Evolutionary conservation across 2,329 filamentous ascomycete genomes (phyloP).

Genomic region (Rhinocladiella mackenziei): DNA sequence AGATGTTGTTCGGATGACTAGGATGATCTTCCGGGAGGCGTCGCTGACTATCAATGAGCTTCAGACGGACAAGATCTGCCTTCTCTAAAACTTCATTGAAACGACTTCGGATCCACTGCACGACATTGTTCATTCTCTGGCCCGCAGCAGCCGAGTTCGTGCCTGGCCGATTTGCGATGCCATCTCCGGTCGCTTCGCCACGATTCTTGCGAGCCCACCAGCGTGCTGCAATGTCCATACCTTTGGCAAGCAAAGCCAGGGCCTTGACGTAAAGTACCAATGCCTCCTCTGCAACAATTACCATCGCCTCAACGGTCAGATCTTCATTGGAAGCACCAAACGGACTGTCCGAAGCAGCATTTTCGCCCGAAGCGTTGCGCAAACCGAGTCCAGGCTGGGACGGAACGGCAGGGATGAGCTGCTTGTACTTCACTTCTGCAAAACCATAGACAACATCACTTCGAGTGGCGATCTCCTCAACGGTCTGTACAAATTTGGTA

Average conservation of each 20-base stretch:
- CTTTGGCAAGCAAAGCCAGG: conserved; percentile 80
- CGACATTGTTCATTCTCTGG: conserved; percentile 80
- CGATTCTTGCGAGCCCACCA: conserved; percentile 84
- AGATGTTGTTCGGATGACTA: conserved; percentile 76
- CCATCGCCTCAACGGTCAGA: conserved; percentile 78
- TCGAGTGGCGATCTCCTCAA: conserved; percentile 87
- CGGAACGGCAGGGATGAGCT: conserved; percentile 84
- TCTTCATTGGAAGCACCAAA: conserved; percentile 56
- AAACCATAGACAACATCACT: conserved; percentile 97
- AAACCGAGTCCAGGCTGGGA: conserved; percentile 48
- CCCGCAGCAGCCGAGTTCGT: conserved; percentile 52
- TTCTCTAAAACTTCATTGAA: conserved; percentile 99
- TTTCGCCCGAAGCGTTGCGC: conserved; percentile 30
- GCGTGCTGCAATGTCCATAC: conserved; percentile 87
- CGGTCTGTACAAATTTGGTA: conserved; percentile 67
- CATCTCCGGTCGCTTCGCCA: conserved; percentile 53
- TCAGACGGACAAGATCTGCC: conserved; percentile 86
- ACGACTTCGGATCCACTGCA: conserved; percentile 88
- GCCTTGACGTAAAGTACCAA: conserved; percentile 95
- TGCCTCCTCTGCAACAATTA: conserved; percentile 87
- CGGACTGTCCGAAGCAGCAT: conserved; percentile 37
- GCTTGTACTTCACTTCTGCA: conserved; percentile 97
- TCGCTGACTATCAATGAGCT: conserved; percentile 80
- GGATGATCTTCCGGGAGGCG: conserved; percentile 79
- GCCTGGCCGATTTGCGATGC: conserved; percentile 41